Evolutionary conservation across 306 rosid species (phyloP).

Genomic region (Pachyrhizus erosus): DNA sequence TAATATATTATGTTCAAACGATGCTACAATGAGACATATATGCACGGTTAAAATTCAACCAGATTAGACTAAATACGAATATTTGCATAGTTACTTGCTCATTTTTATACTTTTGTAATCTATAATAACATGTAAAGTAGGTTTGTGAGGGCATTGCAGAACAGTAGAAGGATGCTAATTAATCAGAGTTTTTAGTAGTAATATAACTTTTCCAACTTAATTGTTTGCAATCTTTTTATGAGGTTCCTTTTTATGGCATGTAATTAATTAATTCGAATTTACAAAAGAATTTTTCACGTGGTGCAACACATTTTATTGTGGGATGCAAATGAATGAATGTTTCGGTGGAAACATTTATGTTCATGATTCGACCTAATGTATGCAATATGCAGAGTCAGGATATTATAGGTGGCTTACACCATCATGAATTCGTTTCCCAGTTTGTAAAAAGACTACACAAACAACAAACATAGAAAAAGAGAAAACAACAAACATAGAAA

Average conservation of each 20-base stretch:
- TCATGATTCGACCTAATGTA: background rate
- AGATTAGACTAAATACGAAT: background rate
- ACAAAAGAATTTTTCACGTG: background rate
- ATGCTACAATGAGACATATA: background rate
- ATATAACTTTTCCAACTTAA: background rate
- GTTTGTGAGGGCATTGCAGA: background rate
- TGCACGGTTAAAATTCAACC: background rate
- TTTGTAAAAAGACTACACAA: background rate
- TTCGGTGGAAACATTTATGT: conserved; percentile 6
- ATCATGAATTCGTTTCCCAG: conserved; percentile 1
- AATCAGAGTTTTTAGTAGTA: too few species aligned
- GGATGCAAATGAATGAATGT: background rate
- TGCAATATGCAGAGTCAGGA: background rate
- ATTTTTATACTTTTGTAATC: background rate
- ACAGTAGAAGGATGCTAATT: background rate
- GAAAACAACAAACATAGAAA: background rate
- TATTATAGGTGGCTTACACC: background rate
- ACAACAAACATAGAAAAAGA: background rate
- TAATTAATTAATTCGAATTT: background rate
- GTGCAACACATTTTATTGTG: background rate
- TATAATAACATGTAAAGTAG: background rate
- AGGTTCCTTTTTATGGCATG: background rate
- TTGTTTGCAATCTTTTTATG: background rate
- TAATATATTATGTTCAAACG: background rate
- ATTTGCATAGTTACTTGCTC: background rate